Base-by-base conservation (phyloP, 345 rosid species). In the Populus pruinosa region DNA sequence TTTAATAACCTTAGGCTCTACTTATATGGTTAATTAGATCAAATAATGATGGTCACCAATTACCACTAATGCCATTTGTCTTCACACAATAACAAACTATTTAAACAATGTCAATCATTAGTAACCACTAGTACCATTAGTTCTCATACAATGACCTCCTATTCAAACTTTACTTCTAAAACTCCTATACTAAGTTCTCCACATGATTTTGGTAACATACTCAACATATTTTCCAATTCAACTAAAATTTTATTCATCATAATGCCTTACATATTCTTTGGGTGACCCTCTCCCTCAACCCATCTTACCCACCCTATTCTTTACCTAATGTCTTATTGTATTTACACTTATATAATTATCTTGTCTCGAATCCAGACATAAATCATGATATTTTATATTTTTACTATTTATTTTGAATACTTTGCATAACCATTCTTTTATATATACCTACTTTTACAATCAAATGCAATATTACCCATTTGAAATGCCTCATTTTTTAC, bases 341-440 rank as follows among this genome's bases (percentile, higher is more conserved):
- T 55, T 21, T 55, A 21, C 3, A 55, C 10, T 55, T 20, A 55
- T 21, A 55, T 3, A 55, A 21, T 21, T 55, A 0, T 1, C 18
- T 0, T 21, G 0, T 55, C n/a, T 7, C 1, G 23, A 55, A 21
- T 55, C 4, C 1, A 55, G 0, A 55, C 5, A 55, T 55, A 55
- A 6, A 55, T 21, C 25, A 55, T 55, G 61, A 55, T 21, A 21
- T 55, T 55, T 1, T 5, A 3, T 21, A 8, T 55, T 55, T 21
- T 55, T 21, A 55, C 21, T 55, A 20, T 8, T 12, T 9, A 21
- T 21, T 53, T 7, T 2, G 0, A 2, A 55, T 55, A 55, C 61
- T n/a, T 0, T 2, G 1, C 1, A 0, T 3, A 21, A 21, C 4
- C n/a, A 21, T 55, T 21, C 0, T 8, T 55, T 2, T 21, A 0